Base-by-base conservation (phyloP, 768 basidiomycete genomes). In the Gautieria morchelliformis region DNA sequence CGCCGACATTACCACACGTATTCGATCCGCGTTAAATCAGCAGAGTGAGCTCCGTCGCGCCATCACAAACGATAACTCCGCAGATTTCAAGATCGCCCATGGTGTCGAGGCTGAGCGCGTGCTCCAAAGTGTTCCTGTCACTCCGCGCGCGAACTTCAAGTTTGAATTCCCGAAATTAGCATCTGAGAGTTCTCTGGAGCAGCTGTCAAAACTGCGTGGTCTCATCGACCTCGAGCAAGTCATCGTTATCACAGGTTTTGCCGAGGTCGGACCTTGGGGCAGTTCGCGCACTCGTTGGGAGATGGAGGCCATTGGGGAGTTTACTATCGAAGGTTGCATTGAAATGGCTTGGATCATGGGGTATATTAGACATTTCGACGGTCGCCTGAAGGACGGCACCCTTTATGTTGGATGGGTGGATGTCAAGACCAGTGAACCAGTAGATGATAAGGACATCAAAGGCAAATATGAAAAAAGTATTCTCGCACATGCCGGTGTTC, bases 291-390 rank as follows among this genome's bases (percentile, higher is more conserved):
- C 96, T 2, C 84, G 96, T 59, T 99, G 96, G 96, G 96, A 99
- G 75, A 98, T 99, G 93, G 96, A 99, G 69, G 94, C 93, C 47
- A 80, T 84, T 47, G 95, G 96, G n/a, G 85, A 95, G 66, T 87
- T 98, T 71, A 93, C 94, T 1, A 94, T 98, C 64, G 88, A 96
- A 70, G 96, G 96, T 19, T 92, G 91, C 66, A 96, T 99, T 66
- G 96, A 99, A 75, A 95, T 99, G 89, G 94, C 95, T 3, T 99
- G 95, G 94, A 85, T 98, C 72, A 98, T 94, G 91, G 95, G 96
- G 42, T 83, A 82, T 73, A 96, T 98, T 81, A 96, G 94, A 71
- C 93, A 99, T 76, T 95, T 97, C 71, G 91, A 99, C 63, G 96
- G 96, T 17, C 93, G 93, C 58, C 80, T 98, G 63, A 93, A 95